phyloP scores from a whole-genome alignment of 2,329 filamentous ascomycete species.

The Botrytis hyacinthi region DNA sequence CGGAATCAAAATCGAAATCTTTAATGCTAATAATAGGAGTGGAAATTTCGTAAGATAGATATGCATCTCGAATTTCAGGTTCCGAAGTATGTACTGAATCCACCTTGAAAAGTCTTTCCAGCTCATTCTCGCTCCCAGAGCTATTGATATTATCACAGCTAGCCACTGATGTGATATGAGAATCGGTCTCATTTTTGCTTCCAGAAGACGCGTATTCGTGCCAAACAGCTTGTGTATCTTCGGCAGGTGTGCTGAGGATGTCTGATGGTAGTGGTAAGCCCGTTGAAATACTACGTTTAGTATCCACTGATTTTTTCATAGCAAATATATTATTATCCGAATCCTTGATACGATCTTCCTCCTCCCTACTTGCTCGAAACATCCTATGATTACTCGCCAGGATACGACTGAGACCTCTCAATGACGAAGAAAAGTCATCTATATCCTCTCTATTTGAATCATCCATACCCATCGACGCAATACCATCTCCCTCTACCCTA shows the following conservation, averaged over 20 bases:
- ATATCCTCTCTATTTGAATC: background rate
- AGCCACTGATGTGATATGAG: background rate
- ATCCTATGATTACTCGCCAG: background rate
- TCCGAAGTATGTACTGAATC: background rate
- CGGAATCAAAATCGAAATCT: background rate
- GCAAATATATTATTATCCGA: background rate
- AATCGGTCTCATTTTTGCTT: background rate
- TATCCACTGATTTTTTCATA: background rate
- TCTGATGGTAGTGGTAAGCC: background rate
- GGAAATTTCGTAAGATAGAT: background rate
- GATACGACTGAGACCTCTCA: background rate
- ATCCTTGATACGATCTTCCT: background rate
- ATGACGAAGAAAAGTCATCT: background rate
- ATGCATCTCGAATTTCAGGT: background rate
- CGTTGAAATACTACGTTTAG: background rate
- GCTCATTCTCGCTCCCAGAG: background rate
- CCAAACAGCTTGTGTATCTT: background rate
- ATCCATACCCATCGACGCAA: background rate
- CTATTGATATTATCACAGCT: background rate
- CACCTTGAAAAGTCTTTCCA: background rate
- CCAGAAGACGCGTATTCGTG: background rate
- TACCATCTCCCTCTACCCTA: background rate
- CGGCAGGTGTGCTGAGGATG: background rate
- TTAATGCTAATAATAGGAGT: background rate
- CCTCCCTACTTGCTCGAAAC: background rate